Evolutionary conservation across 2,329 filamentous ascomycete genomes (phyloP), one percentile per base, ranked within the genome.

Genomic region (Sarocladium strictum): DNA sequence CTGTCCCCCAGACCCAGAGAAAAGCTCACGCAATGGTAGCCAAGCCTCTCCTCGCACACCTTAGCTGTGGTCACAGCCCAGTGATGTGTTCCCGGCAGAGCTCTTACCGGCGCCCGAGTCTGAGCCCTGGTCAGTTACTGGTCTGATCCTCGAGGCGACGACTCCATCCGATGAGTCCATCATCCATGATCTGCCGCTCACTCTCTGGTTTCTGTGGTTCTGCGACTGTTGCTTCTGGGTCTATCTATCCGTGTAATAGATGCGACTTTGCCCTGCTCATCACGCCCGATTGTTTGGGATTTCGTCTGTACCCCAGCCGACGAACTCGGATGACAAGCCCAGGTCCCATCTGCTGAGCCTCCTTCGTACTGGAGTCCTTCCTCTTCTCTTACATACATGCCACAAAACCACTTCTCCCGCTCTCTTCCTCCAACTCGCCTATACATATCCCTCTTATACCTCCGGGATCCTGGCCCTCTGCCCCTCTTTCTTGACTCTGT

Each of bases 381-480:
- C 12, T 17, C 14, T 21, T 35, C 29, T 51, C 47, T 51, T 51
- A 51, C 47, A 51, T 19, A 23, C 43, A 49, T 17, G 15, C n/a
- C 19, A 33, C 47, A n/a, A 33, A 10, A 32, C 23, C 14, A 47
- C 11, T 33, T 29, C 27, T 51, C 47, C 29, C 27, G 7, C 47
- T 51, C 47, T 51, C 47, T 19, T 51, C 26, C 29, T 32, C n/a
- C 23, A 32, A 35, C 29, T 33, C 65, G 59, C 65, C 64, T 60
- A 65, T 72, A 72, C 69, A 59, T 61, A 56, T 69, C 75, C 27
- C 72, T 77, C 72, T 77, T 78, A 78, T 78, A 76, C 74, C 71
- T 72, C 70, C 66, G 66, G 70, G 71, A 69, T 73, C 68, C 72
- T 74, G 74, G 75, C 50, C 26, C 73, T 72, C 23, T 71, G 72